A percentile compares a stretch with the other conserved stretches of the same genome.
Evolutionary conservation across 768 basidiomycete species (phyloP).

Genomic region (Candolleomyces efflorescens): DNA sequence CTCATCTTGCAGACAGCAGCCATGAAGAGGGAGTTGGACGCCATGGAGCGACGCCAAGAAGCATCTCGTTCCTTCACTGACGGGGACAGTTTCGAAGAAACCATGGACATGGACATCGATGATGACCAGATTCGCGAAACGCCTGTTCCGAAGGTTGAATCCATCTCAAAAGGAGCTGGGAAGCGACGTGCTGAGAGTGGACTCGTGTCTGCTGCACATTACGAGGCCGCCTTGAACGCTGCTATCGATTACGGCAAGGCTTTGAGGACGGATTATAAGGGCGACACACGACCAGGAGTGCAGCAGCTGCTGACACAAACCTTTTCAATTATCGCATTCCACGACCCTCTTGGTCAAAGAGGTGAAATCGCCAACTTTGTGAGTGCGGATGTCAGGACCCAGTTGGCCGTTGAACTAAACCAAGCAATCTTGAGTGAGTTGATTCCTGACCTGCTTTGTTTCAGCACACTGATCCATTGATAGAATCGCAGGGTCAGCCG

Average conservation of each 20-base stretch:
- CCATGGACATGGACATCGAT: conserved; percentile 62
- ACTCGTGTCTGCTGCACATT: conserved; percentile 24
- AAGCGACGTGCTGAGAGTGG: not conserved
- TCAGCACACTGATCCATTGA: conserved; percentile 6
- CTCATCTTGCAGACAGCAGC: conserved; percentile 69
- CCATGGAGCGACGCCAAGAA: conserved; percentile 24
- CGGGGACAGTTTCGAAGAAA: conserved; percentile 24
- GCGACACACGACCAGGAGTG: conserved; percentile 58
- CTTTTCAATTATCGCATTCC: conserved; percentile 76
- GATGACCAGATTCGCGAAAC: conserved; percentile 28
- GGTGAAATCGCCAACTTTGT: conserved; percentile 65
- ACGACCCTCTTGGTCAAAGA: conserved; percentile 64
- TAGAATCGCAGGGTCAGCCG: conserved; percentile 78
- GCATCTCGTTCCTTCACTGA: conserved; percentile 5
- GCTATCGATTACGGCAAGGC: conserved; percentile 74
- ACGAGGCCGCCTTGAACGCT: conserved; percentile 55
- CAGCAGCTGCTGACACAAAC: conserved; percentile 67
- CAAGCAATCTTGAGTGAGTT: conserved; percentile 74
- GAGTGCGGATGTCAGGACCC: conserved; percentile 59
- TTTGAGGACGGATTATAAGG: conserved; percentile 64
- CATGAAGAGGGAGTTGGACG: conserved; percentile 58
- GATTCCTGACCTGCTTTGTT: not conserved
- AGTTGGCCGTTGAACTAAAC: conserved; percentile 74
- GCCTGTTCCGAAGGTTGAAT: not conserved
- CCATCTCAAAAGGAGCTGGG: not conserved